Conservation (phyloP, 176 grass and related monocot genomes). For the Coix lacrymajobi region DNA sequence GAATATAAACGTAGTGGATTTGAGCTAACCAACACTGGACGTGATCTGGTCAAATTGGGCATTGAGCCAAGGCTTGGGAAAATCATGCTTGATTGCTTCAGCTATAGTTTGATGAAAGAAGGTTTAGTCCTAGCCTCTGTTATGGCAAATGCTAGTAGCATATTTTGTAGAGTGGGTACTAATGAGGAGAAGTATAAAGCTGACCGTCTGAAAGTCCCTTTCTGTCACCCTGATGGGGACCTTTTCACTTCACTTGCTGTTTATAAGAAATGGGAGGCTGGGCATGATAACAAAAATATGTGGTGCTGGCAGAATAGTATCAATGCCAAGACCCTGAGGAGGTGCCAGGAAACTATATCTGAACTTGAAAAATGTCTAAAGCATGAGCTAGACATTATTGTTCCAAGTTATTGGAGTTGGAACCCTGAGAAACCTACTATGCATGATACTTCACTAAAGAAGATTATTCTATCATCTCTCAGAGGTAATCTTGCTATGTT, state of each 20-base stretch:
- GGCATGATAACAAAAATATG: conserved; percentile 48
- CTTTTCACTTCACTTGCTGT: conserved; percentile 93
- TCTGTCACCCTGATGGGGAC: conserved; percentile 85
- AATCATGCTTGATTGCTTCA: conserved; percentile 87
- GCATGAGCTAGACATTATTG: conserved; percentile 64
- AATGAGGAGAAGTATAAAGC: conserved; percentile 82
- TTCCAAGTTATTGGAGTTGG: conserved; percentile 86
- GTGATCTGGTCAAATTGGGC: conserved; percentile 69
- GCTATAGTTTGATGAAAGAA: conserved; percentile 69
- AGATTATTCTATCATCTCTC: conserved; percentile 73
- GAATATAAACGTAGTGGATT: conserved; percentile 33
- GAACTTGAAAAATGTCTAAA: conserved; percentile 82
- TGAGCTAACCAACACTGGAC: conserved; percentile 67
- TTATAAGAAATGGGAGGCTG: conserved; percentile 92
- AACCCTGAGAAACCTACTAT: conserved; percentile 52
- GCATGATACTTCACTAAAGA: conserved; percentile 62
- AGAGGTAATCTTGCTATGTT: conserved; percentile 80
- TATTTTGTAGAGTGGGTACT: conserved; percentile 96
- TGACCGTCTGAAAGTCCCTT: conserved; percentile 69
- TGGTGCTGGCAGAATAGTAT: conserved; percentile 98
- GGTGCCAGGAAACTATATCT: conserved; percentile 72
- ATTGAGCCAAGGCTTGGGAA: conserved; percentile 87
- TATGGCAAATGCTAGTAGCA: conserved; percentile 93
- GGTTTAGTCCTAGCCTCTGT: conserved; percentile 83
- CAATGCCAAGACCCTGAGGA: conserved; percentile 89